Evolutionary conservation across 177 flowering plant genomes (phyloP), one percentile per base, ranked within the genome.

Genomic region (Vitis hybrid): DNA sequence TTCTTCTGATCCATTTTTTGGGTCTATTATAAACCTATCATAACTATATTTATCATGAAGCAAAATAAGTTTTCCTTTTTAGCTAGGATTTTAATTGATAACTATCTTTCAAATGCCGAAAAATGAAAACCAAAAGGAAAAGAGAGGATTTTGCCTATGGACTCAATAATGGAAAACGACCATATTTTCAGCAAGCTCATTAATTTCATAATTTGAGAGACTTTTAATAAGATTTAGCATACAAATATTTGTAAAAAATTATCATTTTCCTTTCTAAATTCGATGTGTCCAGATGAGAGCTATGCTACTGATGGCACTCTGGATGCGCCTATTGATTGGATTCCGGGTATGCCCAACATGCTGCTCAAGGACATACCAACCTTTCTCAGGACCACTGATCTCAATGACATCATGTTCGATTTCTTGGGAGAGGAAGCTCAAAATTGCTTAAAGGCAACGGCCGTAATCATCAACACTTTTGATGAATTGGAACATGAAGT

Each of bases 331-430:
- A 51, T 82, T 1, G 78, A 82, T 26, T 78, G 81, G 79, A 62
- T 80, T 7, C 69, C 79, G 1, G 81, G 85, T 14, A 71, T 80
- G 76, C 56, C 13, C 7, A 67, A 76, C 23, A 66, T 80, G 9
- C 70, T 75, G 3, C 68, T 82, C 2, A 70, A 51, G 58, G 81
- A 82, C 73, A 9, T 82, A 6, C 85, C 83, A 14, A 76, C 58
- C 54, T 71, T 75, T 50, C 6, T 68, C 18, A 57, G 75, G 61
- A 70, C 70, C n/a, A 70, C 75, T 0, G 60, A 74, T 15, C 67
- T 17, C 10, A 49, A 74, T 51, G 79, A 79, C 11, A 51, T 65
- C 6, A 26, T 76, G 66, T 62, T 74, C 52, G 6, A 79, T 39
- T 81, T 52, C 62, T 1, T 65, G 52, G 56, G 32, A 18, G 68